Conservation (phyloP, 164 flowering plant genomes). For the Aristolochia contorta region DNA sequence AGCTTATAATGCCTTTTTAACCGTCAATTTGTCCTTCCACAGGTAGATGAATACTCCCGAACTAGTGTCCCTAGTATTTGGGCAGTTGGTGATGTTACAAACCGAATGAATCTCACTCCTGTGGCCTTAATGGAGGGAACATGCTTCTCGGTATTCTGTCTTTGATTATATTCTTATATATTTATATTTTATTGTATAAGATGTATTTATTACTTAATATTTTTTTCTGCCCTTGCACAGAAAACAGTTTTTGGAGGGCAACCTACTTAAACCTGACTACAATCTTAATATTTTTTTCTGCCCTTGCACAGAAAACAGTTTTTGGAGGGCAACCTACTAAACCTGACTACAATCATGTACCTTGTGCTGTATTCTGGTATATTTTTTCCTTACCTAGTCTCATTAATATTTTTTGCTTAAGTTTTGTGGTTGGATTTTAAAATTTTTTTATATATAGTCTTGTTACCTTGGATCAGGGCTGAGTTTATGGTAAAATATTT, state of each 20-base stretch:
- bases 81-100: constrained; percentile 98
- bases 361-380: constrained; percentile 92
- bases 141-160: constrained; percentile 22
- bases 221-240: constrained; percentile 34
- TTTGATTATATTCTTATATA: not conserved
- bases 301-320: constrained; percentile 69
- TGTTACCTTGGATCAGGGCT: not conserved
- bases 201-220: not conserved
- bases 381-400: not conserved
- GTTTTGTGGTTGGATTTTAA: not conserved
- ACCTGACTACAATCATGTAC: constrained; percentile 64
- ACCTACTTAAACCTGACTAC: constrained; percentile 69
- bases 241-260: constrained; percentile 75
- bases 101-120: constrained; percentile 80
- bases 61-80: constrained; percentile 86
- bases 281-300: too few species aligned
- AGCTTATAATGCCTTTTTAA: not conserved
- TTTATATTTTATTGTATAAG: not conserved
- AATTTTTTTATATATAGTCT: not conserved
- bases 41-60: constrained; percentile 86
- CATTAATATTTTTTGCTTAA: not conserved
- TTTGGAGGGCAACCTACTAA: constrained; percentile 64
- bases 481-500: too few species aligned
- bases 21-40: constrained; percentile 1
- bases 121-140: constrained; percentile 86